Conservation (phyloP, 2,329 filamentous ascomycete species). For the Fusarium armeniacum region DNA sequence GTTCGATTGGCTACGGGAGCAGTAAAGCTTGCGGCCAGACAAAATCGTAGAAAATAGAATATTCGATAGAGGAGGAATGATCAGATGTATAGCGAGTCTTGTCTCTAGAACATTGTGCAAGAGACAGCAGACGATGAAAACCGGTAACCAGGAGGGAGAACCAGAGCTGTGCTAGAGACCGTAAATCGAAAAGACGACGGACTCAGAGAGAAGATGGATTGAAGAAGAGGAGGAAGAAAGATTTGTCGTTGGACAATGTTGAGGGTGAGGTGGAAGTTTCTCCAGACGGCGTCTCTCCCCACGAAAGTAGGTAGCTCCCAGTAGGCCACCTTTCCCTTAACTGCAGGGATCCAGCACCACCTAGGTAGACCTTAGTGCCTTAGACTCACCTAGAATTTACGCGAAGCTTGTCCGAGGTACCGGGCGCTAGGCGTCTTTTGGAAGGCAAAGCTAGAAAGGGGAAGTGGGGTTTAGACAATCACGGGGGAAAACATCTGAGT, state of each 20-base stretch:
- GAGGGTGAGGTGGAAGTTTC: conserved; percentile 61
- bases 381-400: conserved; percentile 50
- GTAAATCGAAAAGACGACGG: conserved; percentile 44
- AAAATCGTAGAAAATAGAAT: conserved; percentile 29
- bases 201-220: conserved; percentile 46
- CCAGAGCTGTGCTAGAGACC: conserved; percentile 57
- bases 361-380: conserved; percentile 36
- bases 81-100: conserved; percentile 49
- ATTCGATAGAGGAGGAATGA: conserved; percentile 44
- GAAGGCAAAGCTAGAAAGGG: conserved; percentile 33
- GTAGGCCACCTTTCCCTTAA: conserved; percentile 44
- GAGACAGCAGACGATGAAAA: conserved; percentile 53
- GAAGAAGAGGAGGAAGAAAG: conserved; percentile 42
- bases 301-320: conserved; percentile 36
- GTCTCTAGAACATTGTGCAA: conserved; percentile 59
- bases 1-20: conserved; percentile 40
- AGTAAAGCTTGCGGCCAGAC: conserved; percentile 45
- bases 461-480: conserved; percentile 42
- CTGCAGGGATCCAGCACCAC: conserved; percentile 39
- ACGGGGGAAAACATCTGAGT: conserved; percentile 45
- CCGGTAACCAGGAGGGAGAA: conserved; percentile 59
- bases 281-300: conserved; percentile 51
- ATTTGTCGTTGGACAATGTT: conserved; percentile 49
- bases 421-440: conserved; percentile 26
- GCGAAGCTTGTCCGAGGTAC: conserved; percentile 49